Base-by-base conservation (phyloP, 306 rosid genomes). In the Quercus glauca region DNA sequence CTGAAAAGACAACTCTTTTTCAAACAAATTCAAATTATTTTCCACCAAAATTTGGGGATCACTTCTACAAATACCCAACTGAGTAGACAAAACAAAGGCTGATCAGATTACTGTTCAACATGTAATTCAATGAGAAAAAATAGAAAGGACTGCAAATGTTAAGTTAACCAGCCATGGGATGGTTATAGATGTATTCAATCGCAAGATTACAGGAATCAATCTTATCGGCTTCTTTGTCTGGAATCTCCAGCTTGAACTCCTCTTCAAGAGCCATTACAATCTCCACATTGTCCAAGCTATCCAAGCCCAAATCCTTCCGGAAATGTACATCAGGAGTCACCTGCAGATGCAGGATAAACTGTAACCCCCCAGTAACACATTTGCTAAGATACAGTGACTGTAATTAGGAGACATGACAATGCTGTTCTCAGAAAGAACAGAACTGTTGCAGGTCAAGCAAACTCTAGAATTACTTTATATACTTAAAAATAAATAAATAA, bases 231-330 rank as follows among this genome's bases (percentile, higher is more conserved):
- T 95, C 99, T 87, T 82, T 78, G 86, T 95, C 97, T 5, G 99
- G 99, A 71, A 92, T 95, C 90, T 95, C 97, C 72, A 92, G 90
- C 89, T 95, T 92, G 95, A 95, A 95, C 87, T 92, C 99, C 77
- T 95, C 99, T 84, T 95, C 99, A 51, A 95, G 82, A 49, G 97
- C 99, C 94, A 95, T 92, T 55, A 95, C 98, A 77, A 92, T 91
- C 87, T 95, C 99, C 91, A 95, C 99, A 15, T 71, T 95, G 84
- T 95, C 99, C 91, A 92, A 88, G 94, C 99, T 95, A 82, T 95
- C 99, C 86, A 95, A 88, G 31, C 96, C 99, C 89, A 95, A 86
- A 79, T 95, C 99, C 58, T 90, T 95, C 82, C 91, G 93, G 81
- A 95, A 95, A 90, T 95, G 95, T 37, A 88, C 95, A 65, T 89